Percentiles rank a stretch among this genome's conserved stretches.
Evolutionary conservation across 768 basidiomycete genomes (phyloP).

Genomic region (Peribolospora baueri): DNA sequence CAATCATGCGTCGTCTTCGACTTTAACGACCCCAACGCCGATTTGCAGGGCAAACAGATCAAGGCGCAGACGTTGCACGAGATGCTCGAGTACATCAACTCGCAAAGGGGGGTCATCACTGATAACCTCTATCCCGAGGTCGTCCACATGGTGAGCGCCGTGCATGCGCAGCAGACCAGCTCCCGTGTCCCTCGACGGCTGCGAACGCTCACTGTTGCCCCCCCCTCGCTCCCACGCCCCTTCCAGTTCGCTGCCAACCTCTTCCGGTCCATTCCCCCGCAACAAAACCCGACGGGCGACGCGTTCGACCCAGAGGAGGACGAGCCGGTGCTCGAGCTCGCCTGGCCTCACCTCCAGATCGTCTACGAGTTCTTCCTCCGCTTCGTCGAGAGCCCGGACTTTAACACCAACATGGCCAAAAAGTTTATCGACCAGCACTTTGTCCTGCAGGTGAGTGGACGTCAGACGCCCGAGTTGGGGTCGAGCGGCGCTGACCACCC

Average conservation of each 20-base stretch:
- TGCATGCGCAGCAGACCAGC: too few species aligned
- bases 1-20: conserved; percentile 95
- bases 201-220: too few species aligned
- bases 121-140: conserved; percentile 98
- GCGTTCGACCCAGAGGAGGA: conserved; percentile 99
- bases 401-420: conserved; percentile 93
- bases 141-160: conserved; percentile 61
- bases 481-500: background rate
- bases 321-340: conserved; percentile 91
- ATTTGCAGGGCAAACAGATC: conserved; percentile 92
- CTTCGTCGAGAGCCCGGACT: conserved; percentile 90
- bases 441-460: conserved; percentile 36
- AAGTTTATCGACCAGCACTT: conserved; percentile 91
- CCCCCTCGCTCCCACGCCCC: too few species aligned
- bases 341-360: conserved; percentile 97
- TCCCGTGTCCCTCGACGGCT: too few species aligned
- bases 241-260: conserved; percentile 84
- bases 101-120: conserved; percentile 82
- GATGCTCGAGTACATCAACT: conserved; percentile 97
- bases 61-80: conserved; percentile 94
- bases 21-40: conserved; percentile 89
- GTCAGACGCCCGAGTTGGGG: background rate
- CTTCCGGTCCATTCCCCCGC: conserved; percentile 98
- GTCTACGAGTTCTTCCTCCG: conserved; percentile 99
- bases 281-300: conserved; percentile 91